Evolutionary conservation across 768 basidiomycete species (phyloP), one percentile per base, ranked within the genome.

Genomic region (Crassisporium funariophilum): DNA sequence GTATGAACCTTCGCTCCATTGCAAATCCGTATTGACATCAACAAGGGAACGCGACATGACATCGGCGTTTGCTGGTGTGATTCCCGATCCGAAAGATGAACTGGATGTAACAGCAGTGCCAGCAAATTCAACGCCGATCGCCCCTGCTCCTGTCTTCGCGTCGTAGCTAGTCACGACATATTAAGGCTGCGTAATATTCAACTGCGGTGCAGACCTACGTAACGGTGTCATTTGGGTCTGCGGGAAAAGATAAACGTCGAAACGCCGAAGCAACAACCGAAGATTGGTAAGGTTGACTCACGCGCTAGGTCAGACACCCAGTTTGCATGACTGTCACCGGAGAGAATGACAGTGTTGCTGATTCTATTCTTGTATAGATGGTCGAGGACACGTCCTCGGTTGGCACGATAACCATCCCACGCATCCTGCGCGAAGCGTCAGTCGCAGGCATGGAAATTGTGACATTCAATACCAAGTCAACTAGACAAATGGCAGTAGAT

Each of bases 321-420:
- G 57, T 80, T 81, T 4, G 78, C 78, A 54, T 83, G 81, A 42
- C 77, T 78, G 55, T 84, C 82, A 10, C 82, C 80, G n/a, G 81
- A 70, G n/a, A 83, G 66, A 43, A 82, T 73, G 47, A 82, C 57
- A 1, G 76, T 76, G 56, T 82, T 82, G 62, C 64, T 68, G 45
- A 83, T 81, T 37, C 69, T 65, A 54, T 79, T 74, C 21, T 64
- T 41, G 54, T 75, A 71, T n/a, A 83, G 61, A 46, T 79, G 74
- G 42, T 76, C 67, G 17, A 82, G 65, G 24, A 84, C 63, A 16
- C 80, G 73, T 20, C 69, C 62, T 19, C 81, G 69, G 57, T 82
- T 80, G 6, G 76, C 73, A n/a, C 74, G 68, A 55, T 83, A 83
- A 0, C 81, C 81, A 47, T 80, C 77, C 81, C 81, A 82, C 12